Base-by-base conservation (phyloP, 2,329 filamentous ascomycete genomes). In the Macrophomina pseudophaseolina region DNA sequence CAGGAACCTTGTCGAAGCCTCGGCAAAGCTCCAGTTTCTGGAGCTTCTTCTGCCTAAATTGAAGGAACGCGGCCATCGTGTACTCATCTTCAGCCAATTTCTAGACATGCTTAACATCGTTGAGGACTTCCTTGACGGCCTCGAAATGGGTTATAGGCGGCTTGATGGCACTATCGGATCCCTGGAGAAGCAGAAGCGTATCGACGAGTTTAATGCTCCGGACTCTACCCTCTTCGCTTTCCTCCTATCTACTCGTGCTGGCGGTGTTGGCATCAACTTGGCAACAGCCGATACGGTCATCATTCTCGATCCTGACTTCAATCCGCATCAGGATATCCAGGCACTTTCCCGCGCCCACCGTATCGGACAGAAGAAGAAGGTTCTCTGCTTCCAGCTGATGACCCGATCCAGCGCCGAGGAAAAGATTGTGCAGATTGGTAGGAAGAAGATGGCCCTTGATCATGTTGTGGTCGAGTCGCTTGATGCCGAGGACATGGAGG, bases 271-370 rank as follows among this genome's bases (percentile, higher is more conserved):
- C 16, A 99, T 99, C 82, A 99, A 99, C 75, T 85, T 99, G 65
- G 95, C 95, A 0, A 97, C 94, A 7, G 95, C 95, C 2, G 95
- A 99, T 74, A 99, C 95, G 0, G 96, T 99, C 68, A 97, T 99
- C 70, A 97, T 99, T 70, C 88, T 98, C 71, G 94, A 99, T 72
- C 93, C 93, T 0, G 95, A 99, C 75, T 98, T 97, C 83, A 99
- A 99, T 69, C 95, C 95, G 0, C 95, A 99, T 74, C 95, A 99
- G 78, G 96, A 99, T 74, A 91, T 99, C 48, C 95, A 99, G 77
- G 95, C 95, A 0, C 85, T 99, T 35, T 97, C 94, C 35, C 89
- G 96, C 70, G 95, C 94, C 18, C 95, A 99, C 78, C 90, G 95
- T 32, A 98, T 99, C 69, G 96, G 96, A 0, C 96, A 99, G 79